phyloP scores from a whole-genome alignment of 768 basidiomycete genomes.

The Boletus edulis region DNA sequence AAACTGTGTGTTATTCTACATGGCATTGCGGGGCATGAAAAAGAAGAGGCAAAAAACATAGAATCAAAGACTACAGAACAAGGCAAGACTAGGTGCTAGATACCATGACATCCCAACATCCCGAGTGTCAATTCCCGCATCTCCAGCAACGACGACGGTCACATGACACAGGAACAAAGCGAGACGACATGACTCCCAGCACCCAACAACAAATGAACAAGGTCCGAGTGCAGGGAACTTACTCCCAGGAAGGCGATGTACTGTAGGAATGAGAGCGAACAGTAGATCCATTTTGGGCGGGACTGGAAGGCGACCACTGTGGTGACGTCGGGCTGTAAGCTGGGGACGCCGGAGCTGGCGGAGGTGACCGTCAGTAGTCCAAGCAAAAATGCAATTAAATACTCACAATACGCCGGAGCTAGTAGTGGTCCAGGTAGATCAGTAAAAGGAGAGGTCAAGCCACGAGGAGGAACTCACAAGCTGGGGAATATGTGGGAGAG shows the following conservation, averaged over 20 bases:
- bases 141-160: slow-evolving; percentile 6
- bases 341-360: slow-evolving; percentile 75
- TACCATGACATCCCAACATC: slow-evolving; percentile 14
- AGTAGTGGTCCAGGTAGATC: slow-evolving; percentile 6
- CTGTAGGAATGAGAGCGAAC: slow-evolving; percentile 42
- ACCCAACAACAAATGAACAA: slow-evolving; percentile 14
- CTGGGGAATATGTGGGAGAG: slow-evolving; percentile 84
- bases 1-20: slow-evolving; percentile 34
- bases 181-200: slow-evolving; percentile 7
- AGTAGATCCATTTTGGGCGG: slow-evolving; percentile 52
- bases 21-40: slow-evolving; percentile 30
- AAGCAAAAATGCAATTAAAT: not conserved
- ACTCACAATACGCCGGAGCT: slow-evolving; percentile 82
- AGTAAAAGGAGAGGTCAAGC: not conserved
- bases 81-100: slow-evolving; percentile 24
- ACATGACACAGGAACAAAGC: slow-evolving; percentile 1
- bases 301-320: slow-evolving; percentile 79
- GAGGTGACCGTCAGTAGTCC: slow-evolving; percentile 14
- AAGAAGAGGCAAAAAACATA: slow-evolving; percentile 6
- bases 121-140: slow-evolving; percentile 1
- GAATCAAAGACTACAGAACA: slow-evolving; percentile 9
- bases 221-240: slow-evolving; percentile 8
- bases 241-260: slow-evolving; percentile 55
- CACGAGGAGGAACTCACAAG: slow-evolving; percentile 53
- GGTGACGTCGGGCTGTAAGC: slow-evolving; percentile 86